phyloP scores from a whole-genome alignment of 2,329 filamentous ascomycete species.

The Aspergillus sp. region DNA sequence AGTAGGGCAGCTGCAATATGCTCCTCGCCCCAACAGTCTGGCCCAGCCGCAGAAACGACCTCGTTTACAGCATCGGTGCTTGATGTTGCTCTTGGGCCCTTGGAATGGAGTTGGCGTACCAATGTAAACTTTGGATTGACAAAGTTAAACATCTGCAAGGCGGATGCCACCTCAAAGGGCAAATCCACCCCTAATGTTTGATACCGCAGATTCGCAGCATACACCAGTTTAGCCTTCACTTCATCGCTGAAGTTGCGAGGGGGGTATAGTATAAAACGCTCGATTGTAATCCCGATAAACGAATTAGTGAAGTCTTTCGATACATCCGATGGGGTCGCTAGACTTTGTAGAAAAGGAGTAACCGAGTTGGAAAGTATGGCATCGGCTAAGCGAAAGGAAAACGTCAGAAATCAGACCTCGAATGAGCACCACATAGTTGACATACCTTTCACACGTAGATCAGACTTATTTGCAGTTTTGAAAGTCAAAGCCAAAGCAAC shows the following conservation, averaged over 20 bases:
- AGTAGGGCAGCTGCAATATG: constrained; percentile 80
- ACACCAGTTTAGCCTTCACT: constrained; percentile 63
- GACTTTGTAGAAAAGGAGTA: constrained; percentile 71
- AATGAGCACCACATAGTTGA: constrained; percentile 2
- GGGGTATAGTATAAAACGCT: constrained; percentile 83
- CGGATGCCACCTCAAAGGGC: constrained; percentile 44
- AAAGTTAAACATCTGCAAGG: constrained; percentile 47
- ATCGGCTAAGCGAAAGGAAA: constrained; percentile 61
- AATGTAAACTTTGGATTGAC: constrained; percentile 47
- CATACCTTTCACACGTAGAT: constrained; percentile 86
- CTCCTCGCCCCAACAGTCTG: constrained; percentile 71
- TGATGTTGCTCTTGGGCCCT: constrained; percentile 71
- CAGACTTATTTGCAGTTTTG: constrained; percentile 74
- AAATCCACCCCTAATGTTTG: constrained; percentile 54
- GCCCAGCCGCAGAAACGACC: constrained; percentile 55
- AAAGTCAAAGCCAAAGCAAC: constrained; percentile 85
- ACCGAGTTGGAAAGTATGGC: constrained; percentile 84
- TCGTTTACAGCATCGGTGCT: constrained; percentile 70
- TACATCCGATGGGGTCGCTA: constrained; percentile 64
- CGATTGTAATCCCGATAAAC: constrained; percentile 77
- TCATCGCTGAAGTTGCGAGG: constrained; percentile 82
- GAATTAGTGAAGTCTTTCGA: constrained; percentile 66
- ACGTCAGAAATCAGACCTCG: constrained; percentile 7
- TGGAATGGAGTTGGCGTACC: constrained; percentile 67
- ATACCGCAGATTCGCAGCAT: constrained; percentile 69